Evolutionary conservation across 2,329 filamentous ascomycete species (phyloP).

Genomic region (Alternaria arbusti): DNA sequence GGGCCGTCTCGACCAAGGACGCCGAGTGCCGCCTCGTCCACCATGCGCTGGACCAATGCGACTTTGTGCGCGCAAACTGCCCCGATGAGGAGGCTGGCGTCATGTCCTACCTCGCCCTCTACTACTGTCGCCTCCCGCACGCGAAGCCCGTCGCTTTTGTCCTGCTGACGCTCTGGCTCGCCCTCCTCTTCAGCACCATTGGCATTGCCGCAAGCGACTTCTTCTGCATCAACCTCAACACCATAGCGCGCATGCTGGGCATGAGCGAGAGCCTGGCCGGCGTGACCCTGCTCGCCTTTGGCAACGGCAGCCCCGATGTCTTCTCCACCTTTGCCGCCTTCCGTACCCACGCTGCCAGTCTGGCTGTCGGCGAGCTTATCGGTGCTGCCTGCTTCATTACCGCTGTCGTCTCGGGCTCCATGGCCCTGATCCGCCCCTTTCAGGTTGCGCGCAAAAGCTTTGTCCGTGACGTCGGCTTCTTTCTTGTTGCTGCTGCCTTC

Average conservation of each 20-base stretch:
- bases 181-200: slow-evolving; percentile 91
- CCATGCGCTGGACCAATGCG: slow-evolving; percentile 77
- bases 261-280: slow-evolving; percentile 96
- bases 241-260: slow-evolving; percentile 84
- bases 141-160: slow-evolving; percentile 79
- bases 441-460: slow-evolving; percentile 89
- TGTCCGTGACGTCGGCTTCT: slow-evolving; percentile 89
- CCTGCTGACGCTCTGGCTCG: slow-evolving; percentile 82
- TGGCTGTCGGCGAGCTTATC: slow-evolving; percentile 93
- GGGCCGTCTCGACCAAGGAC: slow-evolving; percentile 30
- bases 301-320: slow-evolving; percentile 96
- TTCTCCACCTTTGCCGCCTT: slow-evolving; percentile 99
- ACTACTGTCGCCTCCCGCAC: slow-evolving; percentile 79
- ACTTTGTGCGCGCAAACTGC: slow-evolving; percentile 83
- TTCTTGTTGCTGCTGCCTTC: slow-evolving; percentile 84
- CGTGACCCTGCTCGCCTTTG: slow-evolving; percentile 95
- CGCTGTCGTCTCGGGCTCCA: slow-evolving; percentile 92
- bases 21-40: slow-evolving; percentile 78
- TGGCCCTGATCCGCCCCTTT: slow-evolving; percentile 96
- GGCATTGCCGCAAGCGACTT: slow-evolving; percentile 98
- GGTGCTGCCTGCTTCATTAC: slow-evolving; percentile 96
- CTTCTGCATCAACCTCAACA: slow-evolving; percentile 95
- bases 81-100: slow-evolving; percentile 88
- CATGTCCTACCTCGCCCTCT: slow-evolving; percentile 84
- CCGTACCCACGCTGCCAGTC: slow-evolving; percentile 94